phyloP scores from a whole-genome alignment of 1,284 basidiomycete genomes.

The Moesziomyces aphidis region DNA sequence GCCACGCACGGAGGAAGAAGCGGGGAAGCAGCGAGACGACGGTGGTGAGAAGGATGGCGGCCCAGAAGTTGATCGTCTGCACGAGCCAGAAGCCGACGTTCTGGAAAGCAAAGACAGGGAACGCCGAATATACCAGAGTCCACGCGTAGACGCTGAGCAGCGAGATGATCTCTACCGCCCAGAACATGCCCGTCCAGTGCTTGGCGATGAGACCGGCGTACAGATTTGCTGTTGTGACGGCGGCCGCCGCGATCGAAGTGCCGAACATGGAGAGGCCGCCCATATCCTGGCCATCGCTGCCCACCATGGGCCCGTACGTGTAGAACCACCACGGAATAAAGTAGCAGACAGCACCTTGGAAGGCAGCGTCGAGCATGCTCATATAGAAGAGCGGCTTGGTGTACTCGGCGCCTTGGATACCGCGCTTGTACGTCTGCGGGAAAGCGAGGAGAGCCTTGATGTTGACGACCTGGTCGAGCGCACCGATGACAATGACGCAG shows the following conservation, averaged over 20 bases:
- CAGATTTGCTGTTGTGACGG: constrained; percentile 84
- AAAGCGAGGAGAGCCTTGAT: constrained; percentile 88
- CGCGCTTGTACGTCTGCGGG: constrained; percentile 92
- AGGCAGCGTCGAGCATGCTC: constrained; percentile 93
- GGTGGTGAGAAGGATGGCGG: constrained; percentile 51
- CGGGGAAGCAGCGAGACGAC: constrained; percentile 56
- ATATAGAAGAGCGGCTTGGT: constrained; percentile 91
- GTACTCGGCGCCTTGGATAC: constrained; percentile 92
- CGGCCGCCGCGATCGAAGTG: constrained; percentile 87
- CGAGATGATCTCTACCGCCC: constrained; percentile 56
- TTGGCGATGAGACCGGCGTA: constrained; percentile 55
- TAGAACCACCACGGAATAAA: constrained; percentile 87
- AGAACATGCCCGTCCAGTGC: constrained; percentile 57
- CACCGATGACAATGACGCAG: constrained; percentile 91
- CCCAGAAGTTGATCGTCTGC: constrained; percentile 60
- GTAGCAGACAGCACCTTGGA: constrained; percentile 90
- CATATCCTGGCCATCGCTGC: constrained; percentile 67
- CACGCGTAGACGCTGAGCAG: constrained; percentile 58
- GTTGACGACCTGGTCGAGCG: constrained; percentile 96
- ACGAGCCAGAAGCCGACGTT: constrained; percentile 54
- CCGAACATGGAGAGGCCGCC: constrained; percentile 81
- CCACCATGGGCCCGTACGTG: constrained; percentile 71
- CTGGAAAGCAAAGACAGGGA: constrained; percentile 47
- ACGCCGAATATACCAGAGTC: constrained; percentile 58
- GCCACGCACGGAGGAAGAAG: constrained; percentile 55